Conservation (phyloP, 805 yeast species). For the Zygosaccharomyces bisporus region DNA sequence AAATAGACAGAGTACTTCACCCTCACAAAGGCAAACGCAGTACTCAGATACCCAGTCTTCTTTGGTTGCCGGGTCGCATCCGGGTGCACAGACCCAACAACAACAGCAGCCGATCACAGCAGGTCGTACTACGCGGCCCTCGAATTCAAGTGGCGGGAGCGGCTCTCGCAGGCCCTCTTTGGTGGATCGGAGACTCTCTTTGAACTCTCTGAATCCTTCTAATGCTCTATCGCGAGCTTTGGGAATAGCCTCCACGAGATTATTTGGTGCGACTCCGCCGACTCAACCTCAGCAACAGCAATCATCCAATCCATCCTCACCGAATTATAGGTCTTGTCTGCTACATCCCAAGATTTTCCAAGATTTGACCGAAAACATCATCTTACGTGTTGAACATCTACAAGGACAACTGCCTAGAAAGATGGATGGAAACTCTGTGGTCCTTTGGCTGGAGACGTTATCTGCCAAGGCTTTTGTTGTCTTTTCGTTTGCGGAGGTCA, state of each 20-base stretch:
- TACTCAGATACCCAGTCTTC: slow-evolving; percentile 2
- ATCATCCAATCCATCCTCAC: slow-evolving; percentile 28
- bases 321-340: slow-evolving; percentile 20
- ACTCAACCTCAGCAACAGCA: slow-evolving; percentile 28
- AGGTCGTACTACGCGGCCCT: slow-evolving; percentile 14
- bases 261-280: slow-evolving; percentile 53
- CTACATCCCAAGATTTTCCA: slow-evolving; percentile 30
- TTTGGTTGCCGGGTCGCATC: slow-evolving; percentile 1
- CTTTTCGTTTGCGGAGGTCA: slow-evolving; percentile 83
- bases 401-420: slow-evolving; percentile 14
- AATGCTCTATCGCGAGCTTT: slow-evolving; percentile 86
- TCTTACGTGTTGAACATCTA: slow-evolving; percentile 27
- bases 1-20: slow-evolving; percentile 4
- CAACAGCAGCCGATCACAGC: slow-evolving; percentile 13
- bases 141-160: slow-evolving; percentile 44
- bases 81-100: slow-evolving; percentile 14
- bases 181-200: slow-evolving; percentile 60
- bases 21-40: slow-evolving; percentile 6
- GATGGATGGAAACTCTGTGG: slow-evolving; percentile 30
- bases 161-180: slow-evolving; percentile 57
- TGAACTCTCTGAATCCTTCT: slow-evolving; percentile 68
- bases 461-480: slow-evolving; percentile 92
- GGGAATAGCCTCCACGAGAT: slow-evolving; percentile 79
- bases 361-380: slow-evolving; percentile 33
- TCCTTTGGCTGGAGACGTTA: slow-evolving; percentile 57